A percentile compares a stretch with the other conserved stretches of the same genome.
phyloP scores from a whole-genome alignment of 441 rosid species.

The Lepidium campestre region DNA sequence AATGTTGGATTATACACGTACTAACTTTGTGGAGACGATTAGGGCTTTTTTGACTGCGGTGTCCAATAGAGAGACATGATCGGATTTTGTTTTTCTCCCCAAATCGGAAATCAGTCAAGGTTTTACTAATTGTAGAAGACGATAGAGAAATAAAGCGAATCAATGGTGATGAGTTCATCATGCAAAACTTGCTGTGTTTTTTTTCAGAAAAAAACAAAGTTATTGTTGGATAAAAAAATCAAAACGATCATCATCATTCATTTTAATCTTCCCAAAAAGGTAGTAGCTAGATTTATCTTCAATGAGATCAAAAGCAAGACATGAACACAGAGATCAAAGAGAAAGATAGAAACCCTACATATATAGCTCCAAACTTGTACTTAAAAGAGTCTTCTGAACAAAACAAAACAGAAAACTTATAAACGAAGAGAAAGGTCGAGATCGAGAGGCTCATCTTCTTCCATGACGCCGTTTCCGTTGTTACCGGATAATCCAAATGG shows the following conservation, averaged over 20 bases:
- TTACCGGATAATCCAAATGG: conserved; percentile 8
- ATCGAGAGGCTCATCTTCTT: conserved; percentile 27
- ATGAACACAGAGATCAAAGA: neutral
- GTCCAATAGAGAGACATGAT: neutral
- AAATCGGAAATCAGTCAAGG: neutral
- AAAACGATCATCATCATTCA: neutral
- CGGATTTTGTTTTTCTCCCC: neutral
- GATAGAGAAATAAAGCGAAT: neutral
- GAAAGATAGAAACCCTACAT: neutral
- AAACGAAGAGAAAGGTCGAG: conserved; percentile 74
- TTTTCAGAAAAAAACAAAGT: neutral
- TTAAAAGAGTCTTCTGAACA: conserved; percentile 1
- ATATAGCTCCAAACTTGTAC: conserved; percentile 18
- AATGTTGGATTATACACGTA: conserved; percentile 23
- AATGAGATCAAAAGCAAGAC: neutral
- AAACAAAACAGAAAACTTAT: conserved; percentile 15
- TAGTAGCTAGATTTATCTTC: neutral
- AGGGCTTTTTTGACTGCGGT: neutral
- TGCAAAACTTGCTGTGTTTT: neutral
- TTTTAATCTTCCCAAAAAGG: neutral
- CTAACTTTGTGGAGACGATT: neutral
- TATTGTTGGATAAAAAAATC: neutral
- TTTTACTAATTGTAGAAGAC: neutral
- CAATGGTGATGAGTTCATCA: neutral
- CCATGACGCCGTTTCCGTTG: conserved; percentile 12